These are phyloP conservation scores for Athelia sp. DNA, from an alignment of 1,284 basidiomycete genomes.

Conservation along the genomic window DNA sequence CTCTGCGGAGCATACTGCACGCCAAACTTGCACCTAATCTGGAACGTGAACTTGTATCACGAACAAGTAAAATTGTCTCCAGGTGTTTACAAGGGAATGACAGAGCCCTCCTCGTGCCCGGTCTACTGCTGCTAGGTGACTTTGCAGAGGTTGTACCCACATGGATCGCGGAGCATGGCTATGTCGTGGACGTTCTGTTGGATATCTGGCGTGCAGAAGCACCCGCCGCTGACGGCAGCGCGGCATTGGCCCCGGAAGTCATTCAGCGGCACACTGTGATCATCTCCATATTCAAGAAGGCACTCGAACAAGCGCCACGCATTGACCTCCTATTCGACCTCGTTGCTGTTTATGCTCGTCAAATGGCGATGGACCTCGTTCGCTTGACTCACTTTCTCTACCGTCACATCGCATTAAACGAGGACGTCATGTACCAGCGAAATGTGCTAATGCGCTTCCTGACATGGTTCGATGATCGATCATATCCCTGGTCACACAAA, in stretches of 20 bases:
- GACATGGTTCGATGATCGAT: slow-evolving; percentile 72
- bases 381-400: slow-evolving; percentile 88
- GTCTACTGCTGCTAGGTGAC: slow-evolving; percentile 76
- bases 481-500: slow-evolving; percentile 76
- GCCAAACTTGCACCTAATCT: slow-evolving; percentile 76
- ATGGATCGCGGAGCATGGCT: slow-evolving; percentile 71
- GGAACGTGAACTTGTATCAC: slow-evolving; percentile 66
- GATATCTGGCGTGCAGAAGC: slow-evolving; percentile 66
- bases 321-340: slow-evolving; percentile 90
- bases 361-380: slow-evolving; percentile 80
- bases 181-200: slow-evolving; percentile 66
- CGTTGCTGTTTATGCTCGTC: slow-evolving; percentile 78
- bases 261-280: slow-evolving; percentile 67
- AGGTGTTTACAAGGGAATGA: slow-evolving; percentile 57
- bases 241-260: slow-evolving; percentile 44
- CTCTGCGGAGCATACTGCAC: slow-evolving; percentile 76
- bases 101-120: slow-evolving; percentile 53
- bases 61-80: slow-evolving; percentile 57
- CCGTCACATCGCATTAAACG: slow-evolving; percentile 71
- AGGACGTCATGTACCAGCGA: slow-evolving; percentile 66
- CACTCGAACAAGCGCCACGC: slow-evolving; percentile 62
- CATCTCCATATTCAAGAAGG: slow-evolving; percentile 74
- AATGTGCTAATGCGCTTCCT: slow-evolving; percentile 86
- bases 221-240: slow-evolving; percentile 41
- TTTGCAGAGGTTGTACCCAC: slow-evolving; percentile 60